Evolutionary conservation across 805 yeast genomes (phyloP), one percentile per base, ranked within the genome.

Genomic region (Teunomyces pallodes): DNA sequence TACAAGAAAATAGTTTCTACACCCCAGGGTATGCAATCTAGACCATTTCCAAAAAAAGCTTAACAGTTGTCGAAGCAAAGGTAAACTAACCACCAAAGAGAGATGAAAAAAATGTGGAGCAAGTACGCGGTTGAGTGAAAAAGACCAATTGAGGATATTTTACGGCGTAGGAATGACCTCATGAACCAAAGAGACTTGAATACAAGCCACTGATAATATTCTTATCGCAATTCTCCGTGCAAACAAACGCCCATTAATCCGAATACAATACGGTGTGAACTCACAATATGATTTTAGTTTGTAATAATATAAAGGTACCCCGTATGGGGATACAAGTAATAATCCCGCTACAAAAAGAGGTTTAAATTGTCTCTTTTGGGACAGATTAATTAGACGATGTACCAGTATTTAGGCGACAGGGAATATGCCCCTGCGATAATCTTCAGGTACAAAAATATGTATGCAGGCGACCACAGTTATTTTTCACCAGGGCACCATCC

Each of bases 61-160:
- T 26, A n/a, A 26, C n/a, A 13, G 41, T n/a, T 38, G n/a, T 20
- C 27, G 14, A 12, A 38, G 17, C 9, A 10, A 26, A 38, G 24
- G 10, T 26, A 10, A n/a, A 36, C 27, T 36, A 36, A 36, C 41
- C 41, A 38, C 9, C 14, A 6, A 38, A 38, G 30, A 26, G 41
- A 38, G 13, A 38, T 32, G 35, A 38, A n/a, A 38, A 36, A 38
- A 38, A 24, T n/a, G 41, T n/a, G 27, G 41, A 38, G 41, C 12
- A 10, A 5, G 26, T 6, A 36, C 20, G 10, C 16, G 9, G 38
- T n/a, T 14, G 20, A 38, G 13, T 20, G 17, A 38, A 26, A 20
- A 38, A 38, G 26, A 2, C 26, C n/a, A 38, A 38, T 9, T 9
- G 26, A 38, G 41, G 27, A 38, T 38, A 24, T 26, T n/a, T 26